phyloP scores from a whole-genome alignment of 257 asterid species.

The Gentiana straminea region DNA sequence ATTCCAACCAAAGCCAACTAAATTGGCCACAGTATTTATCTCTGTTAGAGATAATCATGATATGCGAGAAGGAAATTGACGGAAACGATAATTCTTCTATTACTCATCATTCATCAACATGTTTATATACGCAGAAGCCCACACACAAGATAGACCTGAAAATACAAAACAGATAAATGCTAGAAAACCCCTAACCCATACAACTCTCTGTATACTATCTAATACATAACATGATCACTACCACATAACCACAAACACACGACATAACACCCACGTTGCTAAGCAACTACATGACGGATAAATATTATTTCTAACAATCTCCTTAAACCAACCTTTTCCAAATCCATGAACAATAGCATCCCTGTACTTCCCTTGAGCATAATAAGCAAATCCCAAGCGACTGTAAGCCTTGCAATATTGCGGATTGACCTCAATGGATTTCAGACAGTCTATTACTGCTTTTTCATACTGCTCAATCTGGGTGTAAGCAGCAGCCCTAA shows the following conservation, averaged over 20 bases:
- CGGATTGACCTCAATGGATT: conserved; percentile 62
- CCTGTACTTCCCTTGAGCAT: conserved; percentile 71
- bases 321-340: conserved; percentile 41
- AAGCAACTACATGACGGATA: not conserved
- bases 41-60: no score
- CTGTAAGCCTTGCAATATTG: conserved; percentile 82
- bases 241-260: not conserved
- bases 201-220: no score
- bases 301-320: not conserved
- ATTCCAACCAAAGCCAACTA: no score
- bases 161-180: not conserved
- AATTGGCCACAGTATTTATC: no score
- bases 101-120: no score
- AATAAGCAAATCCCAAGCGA: conserved; percentile 79
- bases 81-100: no score
- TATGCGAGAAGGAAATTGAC: no score
- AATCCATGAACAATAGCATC: conserved; percentile 82
- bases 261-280: not conserved
- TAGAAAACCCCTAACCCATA: not conserved
- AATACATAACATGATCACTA: not conserved
- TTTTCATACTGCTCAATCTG: conserved; percentile 41
- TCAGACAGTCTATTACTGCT: conserved; percentile 62
- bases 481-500: conserved; percentile 91
- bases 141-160: not conserved
- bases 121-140: not conserved